These are phyloP conservation scores for Metschnikowia dekortorum DNA, from an alignment of 805 yeast genomes.

Conservation along the genomic window DNA sequence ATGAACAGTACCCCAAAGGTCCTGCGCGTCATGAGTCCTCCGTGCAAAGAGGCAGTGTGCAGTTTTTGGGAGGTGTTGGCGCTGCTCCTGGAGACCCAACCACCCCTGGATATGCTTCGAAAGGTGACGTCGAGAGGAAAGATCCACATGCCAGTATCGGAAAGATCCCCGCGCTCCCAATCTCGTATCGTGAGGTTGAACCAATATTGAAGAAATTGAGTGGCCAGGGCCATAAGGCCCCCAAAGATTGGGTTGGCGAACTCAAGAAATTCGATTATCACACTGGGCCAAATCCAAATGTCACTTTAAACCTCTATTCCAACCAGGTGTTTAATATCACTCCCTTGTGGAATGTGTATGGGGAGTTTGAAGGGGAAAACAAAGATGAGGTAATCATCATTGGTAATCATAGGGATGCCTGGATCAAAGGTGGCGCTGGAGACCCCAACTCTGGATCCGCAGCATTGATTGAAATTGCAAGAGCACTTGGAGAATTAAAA, in stretches of 20 bases:
- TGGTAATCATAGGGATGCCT: conserved; percentile 79
- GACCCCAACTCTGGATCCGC: conserved; percentile 79
- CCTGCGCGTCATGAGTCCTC: conserved; percentile 60
- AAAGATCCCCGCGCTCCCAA: conserved; percentile 65
- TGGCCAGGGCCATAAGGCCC: conserved; percentile 52
- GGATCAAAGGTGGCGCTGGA: conserved; percentile 76
- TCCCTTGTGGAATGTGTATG: conserved; percentile 62
- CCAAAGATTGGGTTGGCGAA: conserved; percentile 35
- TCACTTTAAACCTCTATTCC: conserved; percentile 50
- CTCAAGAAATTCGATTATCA: conserved; percentile 44
- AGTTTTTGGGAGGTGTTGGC: conserved; percentile 46
- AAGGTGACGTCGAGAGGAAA: conserved; percentile 16
- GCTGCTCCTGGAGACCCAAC: conserved; percentile 72
- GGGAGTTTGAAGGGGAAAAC: conserved; percentile 51
- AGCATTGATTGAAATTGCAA: conserved; percentile 56
- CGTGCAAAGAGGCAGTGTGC: conserved; percentile 60
- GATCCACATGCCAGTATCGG: conserved; percentile 44
- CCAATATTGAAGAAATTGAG: conserved; percentile 58
- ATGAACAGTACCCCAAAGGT: conserved; percentile 55
- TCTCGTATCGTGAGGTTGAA: conserved; percentile 56
- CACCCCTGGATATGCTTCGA: conserved; percentile 64
- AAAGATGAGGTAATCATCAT: conserved; percentile 53
- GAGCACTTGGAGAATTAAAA: conserved; percentile 52
- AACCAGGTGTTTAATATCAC: conserved; percentile 58
- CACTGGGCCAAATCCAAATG: conserved; percentile 45